Evolutionary conservation across 2,329 filamentous ascomycete genomes (phyloP).

Genomic region (Ascochyta pisi): DNA sequence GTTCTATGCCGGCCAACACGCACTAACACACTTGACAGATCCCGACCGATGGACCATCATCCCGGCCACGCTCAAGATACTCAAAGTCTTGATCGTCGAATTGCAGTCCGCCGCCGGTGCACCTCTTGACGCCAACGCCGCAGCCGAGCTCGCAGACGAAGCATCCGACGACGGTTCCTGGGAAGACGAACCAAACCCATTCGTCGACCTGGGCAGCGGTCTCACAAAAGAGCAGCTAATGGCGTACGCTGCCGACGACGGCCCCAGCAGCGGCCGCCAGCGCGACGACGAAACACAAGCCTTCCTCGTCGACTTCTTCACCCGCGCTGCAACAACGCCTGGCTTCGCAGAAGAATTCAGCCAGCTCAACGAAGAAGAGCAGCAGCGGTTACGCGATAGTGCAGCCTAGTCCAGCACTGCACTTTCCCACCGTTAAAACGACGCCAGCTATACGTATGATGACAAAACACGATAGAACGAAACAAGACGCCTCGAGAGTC

Average conservation of each 20-base stretch:
- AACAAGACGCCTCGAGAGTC: too few species aligned
- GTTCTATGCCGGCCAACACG: neutral
- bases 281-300: constrained; percentile 90
- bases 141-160: constrained; percentile 70
- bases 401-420: constrained; percentile 22
- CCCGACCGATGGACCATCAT: constrained; percentile 90
- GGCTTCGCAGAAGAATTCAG: constrained; percentile 64
- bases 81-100: constrained; percentile 95
- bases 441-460: neutral
- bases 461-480: neutral
- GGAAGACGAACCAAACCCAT: constrained; percentile 81
- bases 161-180: constrained; percentile 70
- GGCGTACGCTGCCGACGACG: constrained; percentile 69
- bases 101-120: constrained; percentile 78
- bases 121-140: constrained; percentile 64
- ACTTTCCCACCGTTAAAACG: too few species aligned
- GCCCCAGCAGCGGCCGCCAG: constrained; percentile 61
- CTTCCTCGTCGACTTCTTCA: constrained; percentile 84
- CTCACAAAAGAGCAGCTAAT: constrained; percentile 72
- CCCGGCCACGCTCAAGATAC: constrained; percentile 87
- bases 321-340: constrained; percentile 58
- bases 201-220: constrained; percentile 72
- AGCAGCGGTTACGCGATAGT: constrained; percentile 57
- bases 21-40: constrained; percentile 57
- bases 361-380: constrained; percentile 62